Conservation (phyloP, 345 rosid species). For the Citrus hindsii region DNA sequence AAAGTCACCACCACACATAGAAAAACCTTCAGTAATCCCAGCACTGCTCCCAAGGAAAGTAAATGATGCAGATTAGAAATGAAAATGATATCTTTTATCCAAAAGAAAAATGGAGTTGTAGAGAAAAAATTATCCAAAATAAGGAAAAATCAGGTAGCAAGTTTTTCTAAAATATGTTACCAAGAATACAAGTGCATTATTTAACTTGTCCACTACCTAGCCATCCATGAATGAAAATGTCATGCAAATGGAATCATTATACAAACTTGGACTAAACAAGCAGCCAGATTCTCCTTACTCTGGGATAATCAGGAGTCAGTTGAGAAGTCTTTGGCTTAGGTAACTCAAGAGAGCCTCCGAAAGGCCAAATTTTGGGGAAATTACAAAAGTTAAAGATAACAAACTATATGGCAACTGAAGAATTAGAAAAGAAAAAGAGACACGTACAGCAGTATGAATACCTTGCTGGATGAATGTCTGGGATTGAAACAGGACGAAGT, state of each 20-base stretch:
- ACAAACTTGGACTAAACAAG: background rate
- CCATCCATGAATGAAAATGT: background rate
- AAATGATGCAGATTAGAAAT: background rate
- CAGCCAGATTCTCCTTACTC: background rate
- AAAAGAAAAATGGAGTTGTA: background rate
- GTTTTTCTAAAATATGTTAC: background rate
- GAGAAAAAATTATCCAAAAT: background rate
- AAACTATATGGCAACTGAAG: background rate
- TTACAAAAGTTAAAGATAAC: background rate
- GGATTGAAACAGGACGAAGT: conserved; percentile 72
- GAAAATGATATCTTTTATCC: background rate
- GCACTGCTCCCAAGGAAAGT: conserved; percentile 55
- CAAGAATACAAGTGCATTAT: background rate
- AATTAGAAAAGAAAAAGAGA: background rate
- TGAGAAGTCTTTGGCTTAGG: background rate
- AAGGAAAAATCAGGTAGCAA: background rate
- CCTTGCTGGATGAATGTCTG: conserved; percentile 98
- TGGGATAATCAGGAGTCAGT: background rate
- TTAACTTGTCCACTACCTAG: background rate
- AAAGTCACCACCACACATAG: conserved; percentile 99
- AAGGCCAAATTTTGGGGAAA: background rate
- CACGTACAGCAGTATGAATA: conserved; percentile 17
- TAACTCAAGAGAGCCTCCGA: background rate
- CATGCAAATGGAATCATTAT: too few species aligned
- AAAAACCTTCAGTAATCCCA: conserved; percentile 96